Evolutionary conservation across 805 yeast genomes (phyloP), one percentile per base, ranked within the genome.

Genomic region (Saturnispora kantuleensis): DNA sequence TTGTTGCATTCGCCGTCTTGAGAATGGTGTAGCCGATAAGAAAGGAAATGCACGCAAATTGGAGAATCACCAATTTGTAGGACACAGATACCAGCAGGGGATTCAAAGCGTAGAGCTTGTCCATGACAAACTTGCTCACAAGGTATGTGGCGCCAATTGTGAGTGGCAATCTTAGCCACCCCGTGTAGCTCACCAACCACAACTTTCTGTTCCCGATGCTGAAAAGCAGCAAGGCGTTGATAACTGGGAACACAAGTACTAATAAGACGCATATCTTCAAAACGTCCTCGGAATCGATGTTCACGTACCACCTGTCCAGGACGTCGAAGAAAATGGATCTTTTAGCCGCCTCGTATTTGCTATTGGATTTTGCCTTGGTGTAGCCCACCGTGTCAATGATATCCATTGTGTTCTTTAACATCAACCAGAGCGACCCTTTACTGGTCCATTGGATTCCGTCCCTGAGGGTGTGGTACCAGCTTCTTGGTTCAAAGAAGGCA

Each of bases 401-500:
- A 52, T 81, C 93, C 53, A 83, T 61, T 0, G 94, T 68, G 43
- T 76, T 79, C 4, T 80, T 71, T 31, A 84, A 68, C 96, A 89
- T 89, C 57, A 85, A 90, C 81, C 90, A 84, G 38, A 89, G 64
- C 0, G 95, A 81, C 37, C 74, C 80, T 48, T 71, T 75, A 15
- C 81, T 66, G 11, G 85, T 73, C 48, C 79, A 77, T 40, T 70
- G 67, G 38, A 84, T 81, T 39, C 75, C 74, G 60, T 89, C 97
- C 38, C 76, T 69, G 12, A 67, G 63, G 1, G 97, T 89, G 57
- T 89, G 97, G 54, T 89, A 89, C 35, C 84, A 62, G 42, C 84
- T 76, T 55, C 97, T 73, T 18, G 96, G 95, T 55, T 78, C 81
- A 59, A 76, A 87, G 60, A 89, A 89, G 1, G 96, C 96, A 53